Percentiles rank a stretch among this genome's conserved stretches.
phyloP scores from a whole-genome alignment of 805 yeast genomes.

The Metschnikowia bowlesiae region DNA sequence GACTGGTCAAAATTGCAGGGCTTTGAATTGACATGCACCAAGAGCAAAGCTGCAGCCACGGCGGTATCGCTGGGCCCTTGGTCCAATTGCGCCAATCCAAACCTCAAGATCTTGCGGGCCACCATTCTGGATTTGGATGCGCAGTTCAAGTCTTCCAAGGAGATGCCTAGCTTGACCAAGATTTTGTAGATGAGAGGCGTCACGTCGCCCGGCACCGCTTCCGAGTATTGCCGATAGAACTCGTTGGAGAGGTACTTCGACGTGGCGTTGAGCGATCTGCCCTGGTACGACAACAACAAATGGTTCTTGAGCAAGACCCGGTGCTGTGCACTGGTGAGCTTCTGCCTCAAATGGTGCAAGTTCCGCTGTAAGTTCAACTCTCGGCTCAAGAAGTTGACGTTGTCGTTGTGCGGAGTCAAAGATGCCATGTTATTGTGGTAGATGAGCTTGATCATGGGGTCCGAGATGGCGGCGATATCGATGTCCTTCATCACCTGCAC shows the following conservation, averaged over 20 bases:
- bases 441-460: conserved; percentile 38
- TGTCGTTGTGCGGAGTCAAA: conserved; percentile 12
- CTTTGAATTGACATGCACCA: conserved; percentile 23
- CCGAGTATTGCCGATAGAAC: conserved; percentile 18
- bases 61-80: conserved; percentile 10
- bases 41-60: conserved; percentile 26
- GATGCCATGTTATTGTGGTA: conserved; percentile 43
- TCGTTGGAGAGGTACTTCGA: conserved; percentile 22
- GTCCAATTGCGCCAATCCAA: conserved; percentile 14
- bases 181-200: conserved; percentile 27
- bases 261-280: conserved; percentile 32
- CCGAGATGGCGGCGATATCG: conserved; percentile 29
- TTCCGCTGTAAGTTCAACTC: conserved; percentile 27
- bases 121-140: conserved; percentile 13
- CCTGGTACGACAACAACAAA: conserved; percentile 35
- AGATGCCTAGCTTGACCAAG: conserved; percentile 26
- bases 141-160: conserved; percentile 22
- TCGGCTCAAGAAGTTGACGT: conserved; percentile 25
- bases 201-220: conserved; percentile 29
- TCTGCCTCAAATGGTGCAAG: conserved; percentile 22
- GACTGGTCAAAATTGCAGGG: conserved; percentile 24
- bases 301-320: conserved; percentile 41
- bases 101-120: conserved; percentile 20
- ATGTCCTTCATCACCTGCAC: conserved; percentile 7
- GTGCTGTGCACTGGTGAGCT: conserved; percentile 35